Conservation (phyloP, 2,329 filamentous ascomycete species). For the Sporothrix brunneoviolacea region DNA sequence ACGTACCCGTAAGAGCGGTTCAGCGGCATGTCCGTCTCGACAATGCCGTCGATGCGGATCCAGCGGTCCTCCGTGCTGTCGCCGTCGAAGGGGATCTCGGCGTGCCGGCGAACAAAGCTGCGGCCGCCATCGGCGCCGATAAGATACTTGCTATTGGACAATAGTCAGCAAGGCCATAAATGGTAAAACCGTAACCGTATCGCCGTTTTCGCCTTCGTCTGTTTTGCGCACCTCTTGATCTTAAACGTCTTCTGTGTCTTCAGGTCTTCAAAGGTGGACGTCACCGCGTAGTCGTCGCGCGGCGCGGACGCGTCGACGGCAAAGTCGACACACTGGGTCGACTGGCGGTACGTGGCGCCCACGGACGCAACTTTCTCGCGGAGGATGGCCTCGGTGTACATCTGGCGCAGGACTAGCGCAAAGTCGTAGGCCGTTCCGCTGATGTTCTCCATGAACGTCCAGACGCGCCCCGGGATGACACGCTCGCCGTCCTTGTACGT, state of each 20-base stretch:
- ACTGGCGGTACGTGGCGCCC: conserved; percentile 30
- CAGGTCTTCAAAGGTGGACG: conserved; percentile 74
- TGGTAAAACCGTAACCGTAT: no score
- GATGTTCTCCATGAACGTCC: conserved; percentile 48
- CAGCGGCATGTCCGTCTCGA: conserved; percentile 44
- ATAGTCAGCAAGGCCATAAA: no score
- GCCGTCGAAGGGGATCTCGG: conserved; percentile 43
- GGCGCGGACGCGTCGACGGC: conserved; percentile 57
- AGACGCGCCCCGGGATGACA: conserved; percentile 36
- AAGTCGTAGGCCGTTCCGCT: conserved; percentile 46
- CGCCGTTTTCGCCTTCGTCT: no score
- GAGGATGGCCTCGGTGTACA: conserved; percentile 48
- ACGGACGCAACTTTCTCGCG: conserved; percentile 32
- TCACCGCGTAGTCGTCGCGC: conserved; percentile 83
- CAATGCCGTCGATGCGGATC: conserved; percentile 45
- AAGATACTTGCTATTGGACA: conserved; percentile 41
- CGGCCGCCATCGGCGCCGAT: conserved; percentile 46
- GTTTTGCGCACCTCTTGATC: conserved; percentile 51
- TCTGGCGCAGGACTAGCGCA: conserved; percentile 47
- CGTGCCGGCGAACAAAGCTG: conserved; percentile 39
- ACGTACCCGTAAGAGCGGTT: conserved; percentile 35
- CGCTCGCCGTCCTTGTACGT: conserved; percentile 43
- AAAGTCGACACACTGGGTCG: conserved; percentile 32
- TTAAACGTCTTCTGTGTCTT: conserved; percentile 61
- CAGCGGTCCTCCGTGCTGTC: conserved; percentile 44